These are phyloP conservation scores for Xylariales sp. DNA, from an alignment of 2,329 filamentous ascomycete genomes.

Conservation along the genomic window DNA sequence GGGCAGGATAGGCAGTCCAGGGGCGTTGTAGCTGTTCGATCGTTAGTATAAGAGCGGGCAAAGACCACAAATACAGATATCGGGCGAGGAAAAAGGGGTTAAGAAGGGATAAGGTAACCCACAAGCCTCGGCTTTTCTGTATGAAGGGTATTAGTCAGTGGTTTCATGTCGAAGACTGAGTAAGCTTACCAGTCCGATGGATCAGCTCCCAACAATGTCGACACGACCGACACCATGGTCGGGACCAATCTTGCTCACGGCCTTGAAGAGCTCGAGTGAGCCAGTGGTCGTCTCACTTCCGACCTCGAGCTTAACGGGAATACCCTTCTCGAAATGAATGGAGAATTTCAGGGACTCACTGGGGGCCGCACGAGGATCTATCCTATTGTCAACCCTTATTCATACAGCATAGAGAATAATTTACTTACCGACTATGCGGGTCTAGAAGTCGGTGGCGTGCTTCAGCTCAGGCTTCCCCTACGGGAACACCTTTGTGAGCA, in stretches of 20 bases:
- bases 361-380: constrained; percentile 75
- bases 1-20: constrained; percentile 57
- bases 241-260: constrained; percentile 75
- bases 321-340: constrained; percentile 77
- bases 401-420: too few species aligned
- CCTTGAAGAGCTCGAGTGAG: constrained; percentile 77
- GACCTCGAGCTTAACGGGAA: constrained; percentile 68
- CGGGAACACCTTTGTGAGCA: too few species aligned
- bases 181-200: constrained; percentile 52
- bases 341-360: constrained; percentile 77
- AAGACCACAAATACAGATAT: too few species aligned
- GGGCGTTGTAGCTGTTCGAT: constrained; percentile 72
- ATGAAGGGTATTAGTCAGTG: too few species aligned
- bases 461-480: too few species aligned
- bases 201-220: constrained; percentile 71
- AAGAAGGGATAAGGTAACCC: too few species aligned
- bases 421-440: too few species aligned
- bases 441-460: too few species aligned
- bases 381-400: too few species aligned
- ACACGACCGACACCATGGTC: constrained; percentile 79
- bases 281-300: constrained; percentile 72
- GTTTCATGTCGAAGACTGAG: too few species aligned
- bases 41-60: too few species aligned
- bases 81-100: too few species aligned
- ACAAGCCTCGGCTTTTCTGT: constrained; percentile 75